Percentiles rank a stretch among this genome's conserved stretches.
Evolutionary conservation across 768 basidiomycete species (phyloP).

Genomic region (Tephrocybe sp.): DNA sequence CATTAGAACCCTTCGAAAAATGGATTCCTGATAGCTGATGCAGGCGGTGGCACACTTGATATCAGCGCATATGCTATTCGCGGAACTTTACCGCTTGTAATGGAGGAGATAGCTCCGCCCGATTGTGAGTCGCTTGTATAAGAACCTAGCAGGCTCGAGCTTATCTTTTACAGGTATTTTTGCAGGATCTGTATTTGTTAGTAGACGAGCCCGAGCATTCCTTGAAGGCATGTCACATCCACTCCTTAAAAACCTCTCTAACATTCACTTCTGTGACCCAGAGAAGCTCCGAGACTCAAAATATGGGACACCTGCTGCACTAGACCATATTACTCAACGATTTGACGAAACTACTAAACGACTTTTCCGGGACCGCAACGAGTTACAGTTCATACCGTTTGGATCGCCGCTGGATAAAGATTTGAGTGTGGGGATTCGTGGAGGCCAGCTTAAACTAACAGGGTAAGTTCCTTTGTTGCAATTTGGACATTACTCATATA

Average conservation of each 20-base stretch:
- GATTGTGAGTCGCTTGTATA: conserved; percentile 51
- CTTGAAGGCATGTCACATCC: conserved; percentile 48
- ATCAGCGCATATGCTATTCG: conserved; percentile 79
- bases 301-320: conserved; percentile 66
- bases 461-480: conserved; percentile 41
- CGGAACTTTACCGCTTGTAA: conserved; percentile 64
- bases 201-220: conserved; percentile 68
- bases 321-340: conserved; percentile 76
- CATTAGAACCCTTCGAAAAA: conserved; percentile 66
- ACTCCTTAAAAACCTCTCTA: neutral
- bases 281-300: conserved; percentile 72
- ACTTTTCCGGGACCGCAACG: conserved; percentile 65
- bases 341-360: conserved; percentile 86
- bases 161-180: conserved; percentile 56
- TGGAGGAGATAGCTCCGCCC: conserved; percentile 81
- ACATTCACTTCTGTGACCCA: conserved; percentile 23
- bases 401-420: conserved; percentile 81
- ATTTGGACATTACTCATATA: conserved; percentile 2
- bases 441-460: conserved; percentile 67
- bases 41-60: conserved; percentile 79
- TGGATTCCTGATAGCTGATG: conserved; percentile 78
- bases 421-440: conserved; percentile 60
- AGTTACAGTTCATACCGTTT: conserved; percentile 70
- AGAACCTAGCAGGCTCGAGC: neutral
- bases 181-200: conserved; percentile 81